These are phyloP conservation scores for Suillus subluteus DNA, from an alignment of 768 basidiomycete genomes.

Conservation along the genomic window DNA sequence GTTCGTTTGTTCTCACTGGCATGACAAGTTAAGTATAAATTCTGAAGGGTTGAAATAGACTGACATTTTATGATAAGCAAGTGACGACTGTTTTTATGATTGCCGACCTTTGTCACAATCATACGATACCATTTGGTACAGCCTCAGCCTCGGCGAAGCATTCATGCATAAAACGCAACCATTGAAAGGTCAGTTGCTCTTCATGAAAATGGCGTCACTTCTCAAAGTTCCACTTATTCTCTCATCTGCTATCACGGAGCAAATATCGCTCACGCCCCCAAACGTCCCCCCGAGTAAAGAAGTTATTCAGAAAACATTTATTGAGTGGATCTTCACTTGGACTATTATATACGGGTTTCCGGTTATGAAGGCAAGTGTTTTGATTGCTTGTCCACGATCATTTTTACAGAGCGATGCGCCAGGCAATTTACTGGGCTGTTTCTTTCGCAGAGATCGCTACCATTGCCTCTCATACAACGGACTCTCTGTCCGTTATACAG, in stretches of 20 bases:
- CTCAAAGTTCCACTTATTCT: slow-evolving; percentile 46
- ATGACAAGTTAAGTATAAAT: too few species aligned
- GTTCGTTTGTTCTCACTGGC: too few species aligned
- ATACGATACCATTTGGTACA: too few species aligned
- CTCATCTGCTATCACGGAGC: slow-evolving; percentile 43
- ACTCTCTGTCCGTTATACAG: not conserved
- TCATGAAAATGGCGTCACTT: slow-evolving; percentile 29
- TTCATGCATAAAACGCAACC: not conserved
- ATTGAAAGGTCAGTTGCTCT: not conserved
- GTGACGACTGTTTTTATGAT: not conserved
- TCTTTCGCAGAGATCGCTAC: slow-evolving; percentile 6
- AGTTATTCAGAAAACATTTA: slow-evolving; percentile 21
- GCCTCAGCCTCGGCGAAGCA: not conserved
- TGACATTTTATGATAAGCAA: not conserved
- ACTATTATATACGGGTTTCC: not conserved
- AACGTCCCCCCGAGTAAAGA: slow-evolving; percentile 41
- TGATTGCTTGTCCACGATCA: not conserved
- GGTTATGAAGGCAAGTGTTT: not conserved
- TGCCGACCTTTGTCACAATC: not conserved
- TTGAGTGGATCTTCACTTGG: not conserved
- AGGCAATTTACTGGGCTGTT: slow-evolving; percentile 5
- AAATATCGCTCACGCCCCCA: slow-evolving; percentile 48
- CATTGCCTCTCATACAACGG: not conserved
- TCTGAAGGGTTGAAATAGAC: too few species aligned
- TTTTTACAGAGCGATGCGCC: not conserved